Percentiles rank a stretch among this genome's conserved stretches.
phyloP scores from a whole-genome alignment of 2,329 filamentous ascomycete species.

The Emergomyces pasteurianus region DNA sequence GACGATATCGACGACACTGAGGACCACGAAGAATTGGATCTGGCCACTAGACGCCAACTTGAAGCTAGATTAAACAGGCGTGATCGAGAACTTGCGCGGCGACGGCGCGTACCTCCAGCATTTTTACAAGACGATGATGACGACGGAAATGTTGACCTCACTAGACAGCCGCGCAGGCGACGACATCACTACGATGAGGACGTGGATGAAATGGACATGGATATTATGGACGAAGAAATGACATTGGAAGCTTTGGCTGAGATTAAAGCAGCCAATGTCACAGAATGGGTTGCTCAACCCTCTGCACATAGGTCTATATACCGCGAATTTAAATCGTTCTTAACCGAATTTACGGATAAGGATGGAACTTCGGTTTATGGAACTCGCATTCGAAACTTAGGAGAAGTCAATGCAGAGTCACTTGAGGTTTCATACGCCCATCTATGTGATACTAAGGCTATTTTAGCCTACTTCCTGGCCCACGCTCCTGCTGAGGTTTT shows the following conservation, averaged over 20 bases:
- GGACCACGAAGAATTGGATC: constrained; percentile 51
- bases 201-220: constrained; percentile 77
- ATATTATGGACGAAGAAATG: constrained; percentile 92
- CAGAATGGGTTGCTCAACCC: constrained; percentile 87
- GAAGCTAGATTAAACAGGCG: constrained; percentile 51
- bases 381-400: constrained; percentile 84
- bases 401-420: constrained; percentile 91
- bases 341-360: constrained; percentile 90
- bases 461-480: constrained; percentile 87
- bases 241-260: constrained; percentile 84
- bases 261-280: constrained; percentile 83
- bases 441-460: constrained; percentile 78
- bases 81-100: constrained; percentile 48
- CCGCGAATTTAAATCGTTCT: constrained; percentile 91
- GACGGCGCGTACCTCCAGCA: constrained; percentile 49
- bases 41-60: constrained; percentile 46
- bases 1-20: constrained; percentile 52
- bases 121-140: constrained; percentile 66
- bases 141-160: constrained; percentile 72
- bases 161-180: constrained; percentile 70
- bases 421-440: constrained; percentile 95
- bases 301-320: constrained; percentile 87
- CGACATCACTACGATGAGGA: constrained; percentile 92
- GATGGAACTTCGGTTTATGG: constrained; percentile 88
- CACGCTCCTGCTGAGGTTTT: constrained; percentile 93